Percentiles rank a stretch among this genome's conserved stretches.
Evolutionary conservation across 805 yeast genomes (phyloP).

Genomic region (Komagataella mondaviorum): DNA sequence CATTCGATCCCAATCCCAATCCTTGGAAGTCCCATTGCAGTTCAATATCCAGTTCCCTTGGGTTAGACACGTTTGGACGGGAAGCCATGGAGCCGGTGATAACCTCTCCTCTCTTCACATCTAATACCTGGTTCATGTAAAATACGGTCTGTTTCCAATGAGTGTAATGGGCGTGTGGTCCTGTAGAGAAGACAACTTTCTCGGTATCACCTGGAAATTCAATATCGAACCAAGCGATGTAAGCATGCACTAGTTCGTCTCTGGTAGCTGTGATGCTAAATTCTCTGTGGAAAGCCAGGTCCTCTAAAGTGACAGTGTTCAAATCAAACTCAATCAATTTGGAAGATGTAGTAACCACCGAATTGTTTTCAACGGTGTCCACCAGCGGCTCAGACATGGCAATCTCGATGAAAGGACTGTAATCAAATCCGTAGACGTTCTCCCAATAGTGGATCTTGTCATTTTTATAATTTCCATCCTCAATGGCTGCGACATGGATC

Average conservation of each 20-base stretch:
- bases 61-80: constrained; percentile 66
- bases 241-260: constrained; percentile 76
- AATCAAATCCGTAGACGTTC: constrained; percentile 94
- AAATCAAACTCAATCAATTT: constrained; percentile 74
- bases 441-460: constrained; percentile 94
- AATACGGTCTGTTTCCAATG: constrained; percentile 99
- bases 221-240: constrained; percentile 90
- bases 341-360: constrained; percentile 61
- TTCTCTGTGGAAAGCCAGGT: constrained; percentile 61
- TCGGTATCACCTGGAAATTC: constrained; percentile 61
- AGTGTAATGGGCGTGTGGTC: constrained; percentile 87
- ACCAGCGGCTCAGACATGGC: constrained; percentile 93
- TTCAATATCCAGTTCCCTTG: constrained; percentile 82
- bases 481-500: constrained; percentile 83
- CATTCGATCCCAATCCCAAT: constrained; percentile 12
- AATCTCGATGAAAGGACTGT: constrained; percentile 73
- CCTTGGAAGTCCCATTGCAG: constrained; percentile 44
- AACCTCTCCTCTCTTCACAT: constrained; percentile 61
- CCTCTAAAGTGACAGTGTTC: constrained; percentile 75
- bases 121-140: constrained; percentile 73
- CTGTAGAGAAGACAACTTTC: constrained; percentile 74
- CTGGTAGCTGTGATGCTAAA: constrained; percentile 64
- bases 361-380: constrained; percentile 73
- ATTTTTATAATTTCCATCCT: constrained; percentile 82
- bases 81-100: constrained; percentile 62